Evolutionary conservation across 2,329 filamentous ascomycete species (phyloP).

Genomic region (Talaromyces pinophilus): DNA sequence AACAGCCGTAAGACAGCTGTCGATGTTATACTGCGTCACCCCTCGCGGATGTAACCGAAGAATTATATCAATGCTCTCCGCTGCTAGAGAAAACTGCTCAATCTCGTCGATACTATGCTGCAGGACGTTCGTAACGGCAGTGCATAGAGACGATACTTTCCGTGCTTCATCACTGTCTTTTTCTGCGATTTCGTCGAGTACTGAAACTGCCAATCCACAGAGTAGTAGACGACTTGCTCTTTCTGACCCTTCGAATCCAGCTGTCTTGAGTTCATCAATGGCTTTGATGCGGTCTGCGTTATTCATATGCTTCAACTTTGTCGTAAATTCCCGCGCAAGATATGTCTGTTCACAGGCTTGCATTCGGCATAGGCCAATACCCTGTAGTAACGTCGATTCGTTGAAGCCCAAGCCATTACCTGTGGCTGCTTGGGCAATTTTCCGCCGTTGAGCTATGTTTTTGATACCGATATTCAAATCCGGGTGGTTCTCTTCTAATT

Average conservation of each 20-base stretch:
- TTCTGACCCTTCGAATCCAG: slow-evolving; percentile 35
- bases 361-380: slow-evolving; percentile 39
- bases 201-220: slow-evolving; percentile 38
- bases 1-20: slow-evolving; percentile 44
- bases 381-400: slow-evolving; percentile 37
- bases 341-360: slow-evolving; percentile 42
- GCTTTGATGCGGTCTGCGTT: slow-evolving; percentile 33
- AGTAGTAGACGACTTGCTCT: slow-evolving; percentile 39
- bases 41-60: slow-evolving; percentile 45
- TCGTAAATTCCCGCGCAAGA: slow-evolving; percentile 39
- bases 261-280: slow-evolving; percentile 35
- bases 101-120: slow-evolving; percentile 32
- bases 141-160: slow-evolving; percentile 42
- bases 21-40: slow-evolving; percentile 50
- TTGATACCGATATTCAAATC: slow-evolving; percentile 29
- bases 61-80: slow-evolving; percentile 43
- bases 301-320: slow-evolving; percentile 38
- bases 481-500: slow-evolving; percentile 38
- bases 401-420: slow-evolving; percentile 33
- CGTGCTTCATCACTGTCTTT: slow-evolving; percentile 40
- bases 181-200: slow-evolving; percentile 39
- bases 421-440: slow-evolving; percentile 36
- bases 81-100: slow-evolving; percentile 44
- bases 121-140: slow-evolving; percentile 36
- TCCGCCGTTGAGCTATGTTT: slow-evolving; percentile 33